A percentile compares a stretch with the other conserved stretches of the same genome.
phyloP scores from a whole-genome alignment of 257 asterid species.

The Solanum peruvianum region DNA sequence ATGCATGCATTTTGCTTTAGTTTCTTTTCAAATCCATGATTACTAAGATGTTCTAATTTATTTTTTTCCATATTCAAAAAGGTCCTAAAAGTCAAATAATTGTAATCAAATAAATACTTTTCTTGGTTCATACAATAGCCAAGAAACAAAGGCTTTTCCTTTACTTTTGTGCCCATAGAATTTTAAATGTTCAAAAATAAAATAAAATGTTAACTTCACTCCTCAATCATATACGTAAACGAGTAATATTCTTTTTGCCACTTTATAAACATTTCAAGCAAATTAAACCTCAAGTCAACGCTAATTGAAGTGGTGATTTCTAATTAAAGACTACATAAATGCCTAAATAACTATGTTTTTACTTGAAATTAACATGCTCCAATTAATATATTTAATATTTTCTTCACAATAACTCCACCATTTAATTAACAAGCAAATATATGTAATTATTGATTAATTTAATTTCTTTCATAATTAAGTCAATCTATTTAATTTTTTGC shows the following conservation, averaged over 20 bases:
- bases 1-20: not conserved
- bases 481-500: not conserved
- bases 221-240: not conserved
- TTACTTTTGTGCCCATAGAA: not conserved
- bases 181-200: not conserved
- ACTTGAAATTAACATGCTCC: not conserved
- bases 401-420: not conserved
- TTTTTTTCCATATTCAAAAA: not conserved
- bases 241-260: not conserved
- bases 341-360: not conserved
- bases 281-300: not conserved
- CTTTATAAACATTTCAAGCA: not conserved
- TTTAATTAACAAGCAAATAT: not conserved
- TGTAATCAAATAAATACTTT: not conserved
- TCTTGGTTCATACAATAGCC: not conserved
- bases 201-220: not conserved
- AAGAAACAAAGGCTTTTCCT: not conserved
- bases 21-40: not conserved
- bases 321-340: not conserved
- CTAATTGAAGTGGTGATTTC: not conserved
- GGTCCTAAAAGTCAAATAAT: not conserved
- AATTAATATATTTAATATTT: not conserved
- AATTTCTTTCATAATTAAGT: not conserved
- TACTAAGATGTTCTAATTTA: not conserved
- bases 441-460: not conserved